Percentiles rank a stretch among this genome's conserved stretches.
These are phyloP conservation scores for Anethum foeniculum DNA, from an alignment of 140 eudicot species.

Conservation along the genomic window DNA sequence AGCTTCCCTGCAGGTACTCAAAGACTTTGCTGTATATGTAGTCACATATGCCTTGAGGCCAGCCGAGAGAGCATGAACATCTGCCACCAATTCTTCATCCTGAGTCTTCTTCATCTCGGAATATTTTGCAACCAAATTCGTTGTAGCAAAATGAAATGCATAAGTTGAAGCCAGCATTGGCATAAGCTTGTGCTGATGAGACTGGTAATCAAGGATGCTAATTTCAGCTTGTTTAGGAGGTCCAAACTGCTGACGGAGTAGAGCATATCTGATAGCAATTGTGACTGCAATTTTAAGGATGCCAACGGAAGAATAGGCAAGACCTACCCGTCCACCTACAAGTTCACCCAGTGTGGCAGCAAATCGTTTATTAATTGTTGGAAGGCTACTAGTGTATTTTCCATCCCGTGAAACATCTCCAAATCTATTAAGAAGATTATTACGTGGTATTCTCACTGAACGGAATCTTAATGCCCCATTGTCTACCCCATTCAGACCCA, in stretches of 20 bases:
- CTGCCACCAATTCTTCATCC: constrained; percentile 71
- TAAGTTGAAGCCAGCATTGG: constrained; percentile 93
- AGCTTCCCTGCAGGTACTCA: constrained; percentile 78
- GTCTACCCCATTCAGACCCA: constrained; percentile 92
- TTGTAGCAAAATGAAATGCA: constrained; percentile 81
- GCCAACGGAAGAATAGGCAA: constrained; percentile 86
- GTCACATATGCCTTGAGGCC: constrained; percentile 91
- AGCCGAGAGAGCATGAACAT: constrained; percentile 86
- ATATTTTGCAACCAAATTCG: constrained; percentile 63
- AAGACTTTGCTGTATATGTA: constrained; percentile 65
- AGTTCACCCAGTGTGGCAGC: constrained; percentile 95
- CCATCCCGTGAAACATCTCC: constrained; percentile 94
- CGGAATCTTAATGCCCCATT: constrained; percentile 80
- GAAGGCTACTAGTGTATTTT: constrained; percentile 69
- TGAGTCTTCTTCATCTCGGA: constrained; percentile 84
- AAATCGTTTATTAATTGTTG: constrained; percentile 70
- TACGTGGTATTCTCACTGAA: constrained; percentile 79
- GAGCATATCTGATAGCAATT: constrained; percentile 77
- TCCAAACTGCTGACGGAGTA: constrained; percentile 82
- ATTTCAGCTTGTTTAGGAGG: constrained; percentile 84
- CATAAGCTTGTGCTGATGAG: constrained; percentile 90
- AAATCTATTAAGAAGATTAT: constrained; percentile 78
- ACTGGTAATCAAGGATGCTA: constrained; percentile 84
- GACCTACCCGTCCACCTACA: constrained; percentile 93
- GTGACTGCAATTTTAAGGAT: constrained; percentile 74